Evolutionary conservation across 1,284 basidiomycete species (phyloP).

Genomic region (Tilletiopsis washingtonensis): DNA sequence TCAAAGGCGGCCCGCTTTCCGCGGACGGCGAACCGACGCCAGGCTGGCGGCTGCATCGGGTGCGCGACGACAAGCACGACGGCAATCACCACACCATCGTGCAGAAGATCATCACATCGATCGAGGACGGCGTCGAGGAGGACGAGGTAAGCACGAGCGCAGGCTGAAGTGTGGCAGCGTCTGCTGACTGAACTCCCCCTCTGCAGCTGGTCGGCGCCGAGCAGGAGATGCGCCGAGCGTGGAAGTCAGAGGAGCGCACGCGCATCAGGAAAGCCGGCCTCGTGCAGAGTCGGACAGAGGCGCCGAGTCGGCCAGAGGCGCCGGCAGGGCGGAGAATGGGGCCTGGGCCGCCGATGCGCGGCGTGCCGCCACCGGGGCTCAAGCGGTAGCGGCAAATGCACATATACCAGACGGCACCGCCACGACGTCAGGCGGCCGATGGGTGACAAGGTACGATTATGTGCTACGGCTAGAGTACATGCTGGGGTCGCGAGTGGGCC

Average conservation of each 20-base stretch:
- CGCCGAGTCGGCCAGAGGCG: background rate
- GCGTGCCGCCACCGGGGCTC: background rate
- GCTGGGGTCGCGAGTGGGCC: too few relatives aligned
- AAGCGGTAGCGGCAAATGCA: too few relatives aligned
- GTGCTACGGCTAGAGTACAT: too few relatives aligned
- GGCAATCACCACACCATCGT: slow-evolving; percentile 42
- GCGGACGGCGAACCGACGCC: slow-evolving; percentile 79
- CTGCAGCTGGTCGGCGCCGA: background rate
- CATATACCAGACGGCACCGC: too few relatives aligned
- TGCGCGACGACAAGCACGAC: slow-evolving; percentile 42
- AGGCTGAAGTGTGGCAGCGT: background rate
- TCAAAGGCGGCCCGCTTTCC: slow-evolving; percentile 59
- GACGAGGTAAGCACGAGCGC: slow-evolving; percentile 15
- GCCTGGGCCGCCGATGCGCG: background rate
- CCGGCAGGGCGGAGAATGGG: background rate
- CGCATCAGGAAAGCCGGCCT: background rate
- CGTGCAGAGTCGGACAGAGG: background rate
- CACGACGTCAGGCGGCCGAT: too few relatives aligned
- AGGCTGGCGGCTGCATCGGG: slow-evolving; percentile 41
- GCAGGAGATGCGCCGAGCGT: background rate
- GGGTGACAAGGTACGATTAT: too few relatives aligned
- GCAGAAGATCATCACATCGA: slow-evolving; percentile 34
- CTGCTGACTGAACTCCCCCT: background rate
- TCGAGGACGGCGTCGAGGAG: slow-evolving; percentile 39
- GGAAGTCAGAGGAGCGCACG: slow-evolving; percentile 5